phyloP scores from a whole-genome alignment of 306 rosid species.

The Cucumis cinereus region DNA sequence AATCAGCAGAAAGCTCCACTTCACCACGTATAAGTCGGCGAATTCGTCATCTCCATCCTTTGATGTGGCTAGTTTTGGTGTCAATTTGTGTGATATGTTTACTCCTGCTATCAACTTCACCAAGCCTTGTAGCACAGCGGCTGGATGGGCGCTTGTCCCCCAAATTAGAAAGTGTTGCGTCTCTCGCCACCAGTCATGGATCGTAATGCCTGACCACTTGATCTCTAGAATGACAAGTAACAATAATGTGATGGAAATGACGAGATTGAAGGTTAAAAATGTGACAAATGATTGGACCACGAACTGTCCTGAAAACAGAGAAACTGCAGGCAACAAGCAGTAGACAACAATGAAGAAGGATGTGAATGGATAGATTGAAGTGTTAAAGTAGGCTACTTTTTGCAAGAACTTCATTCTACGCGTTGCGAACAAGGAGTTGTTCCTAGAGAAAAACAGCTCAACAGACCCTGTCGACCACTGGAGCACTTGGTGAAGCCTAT shows the following conservation, averaged over 20 bases:
- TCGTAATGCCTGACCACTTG: constrained; percentile 73
- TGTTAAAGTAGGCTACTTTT: constrained; percentile 79
- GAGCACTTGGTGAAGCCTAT: constrained; percentile 75
- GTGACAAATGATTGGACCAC: constrained; percentile 53
- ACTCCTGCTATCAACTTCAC: constrained; percentile 77
- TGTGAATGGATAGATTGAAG: constrained; percentile 79
- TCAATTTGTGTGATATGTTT: constrained; percentile 65
- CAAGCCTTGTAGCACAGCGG: constrained; percentile 69
- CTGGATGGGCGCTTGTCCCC: constrained; percentile 77
- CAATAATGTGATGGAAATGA: constrained; percentile 56
- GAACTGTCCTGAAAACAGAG: constrained; percentile 70
- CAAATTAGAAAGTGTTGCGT: constrained; percentile 79
- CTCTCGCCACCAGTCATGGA: constrained; percentile 83
- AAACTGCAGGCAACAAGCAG: constrained; percentile 70
- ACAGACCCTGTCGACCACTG: constrained; percentile 83
- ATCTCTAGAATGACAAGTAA: constrained; percentile 63
- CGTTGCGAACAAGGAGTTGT: constrained; percentile 64
- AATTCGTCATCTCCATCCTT: constrained; percentile 72
- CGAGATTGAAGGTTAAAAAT: constrained; percentile 49
- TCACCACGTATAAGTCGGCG: constrained; percentile 62
- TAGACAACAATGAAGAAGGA: constrained; percentile 61
- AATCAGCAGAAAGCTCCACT: constrained; percentile 77
- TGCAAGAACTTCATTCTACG: constrained; percentile 67
- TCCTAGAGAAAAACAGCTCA: constrained; percentile 68
- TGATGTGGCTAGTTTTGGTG: constrained; percentile 55